These are phyloP conservation scores for Picea abies DNA, from an alignment of 83 land plant species.

Conservation along the genomic window DNA sequence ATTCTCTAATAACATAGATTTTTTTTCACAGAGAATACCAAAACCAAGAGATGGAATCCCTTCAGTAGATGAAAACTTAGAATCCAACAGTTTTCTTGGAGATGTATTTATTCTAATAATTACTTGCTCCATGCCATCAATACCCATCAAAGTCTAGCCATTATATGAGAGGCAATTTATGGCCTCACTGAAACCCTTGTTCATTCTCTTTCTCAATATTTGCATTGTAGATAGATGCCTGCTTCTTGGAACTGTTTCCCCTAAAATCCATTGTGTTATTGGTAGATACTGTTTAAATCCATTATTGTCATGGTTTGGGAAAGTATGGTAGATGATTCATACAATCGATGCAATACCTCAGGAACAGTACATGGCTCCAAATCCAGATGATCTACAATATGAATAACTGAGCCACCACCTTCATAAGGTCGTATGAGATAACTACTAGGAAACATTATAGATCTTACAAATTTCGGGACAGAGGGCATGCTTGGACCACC, in stretches of 20 bases:
- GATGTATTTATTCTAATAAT: constrained; percentile 65
- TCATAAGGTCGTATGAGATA: too few species aligned
- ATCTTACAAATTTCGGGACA: too few species aligned
- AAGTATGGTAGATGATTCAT: constrained; percentile 61
- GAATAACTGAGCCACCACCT: too few species aligned
- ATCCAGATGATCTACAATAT: too few species aligned
- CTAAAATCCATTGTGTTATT: constrained; percentile 62
- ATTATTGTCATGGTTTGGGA: constrained; percentile 64
- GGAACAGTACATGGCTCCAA: constrained; percentile 74
- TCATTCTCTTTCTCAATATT: constrained; percentile 70
- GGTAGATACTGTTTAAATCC: constrained; percentile 73
- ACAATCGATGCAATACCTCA: constrained; percentile 60
- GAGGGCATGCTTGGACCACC: too few species aligned
- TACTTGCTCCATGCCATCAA: constrained; percentile 88
- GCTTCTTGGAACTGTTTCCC: constrained; percentile 46
- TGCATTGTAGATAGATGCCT: constrained; percentile 70
- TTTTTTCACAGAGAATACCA: constrained; percentile 83
- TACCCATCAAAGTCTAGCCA: constrained; percentile 71
- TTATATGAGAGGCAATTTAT: constrained; percentile 67
- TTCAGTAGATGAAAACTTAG: constrained; percentile 39
- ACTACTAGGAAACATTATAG: too few species aligned
- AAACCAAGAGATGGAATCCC: constrained; percentile 45
- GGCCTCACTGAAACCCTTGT: constrained; percentile 80
- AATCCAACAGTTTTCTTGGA: constrained; percentile 52
- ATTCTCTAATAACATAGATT: constrained; percentile 84